Conservation (phyloP, 371 early-diverging fungal genomes). For the Mortierella sp. region DNA sequence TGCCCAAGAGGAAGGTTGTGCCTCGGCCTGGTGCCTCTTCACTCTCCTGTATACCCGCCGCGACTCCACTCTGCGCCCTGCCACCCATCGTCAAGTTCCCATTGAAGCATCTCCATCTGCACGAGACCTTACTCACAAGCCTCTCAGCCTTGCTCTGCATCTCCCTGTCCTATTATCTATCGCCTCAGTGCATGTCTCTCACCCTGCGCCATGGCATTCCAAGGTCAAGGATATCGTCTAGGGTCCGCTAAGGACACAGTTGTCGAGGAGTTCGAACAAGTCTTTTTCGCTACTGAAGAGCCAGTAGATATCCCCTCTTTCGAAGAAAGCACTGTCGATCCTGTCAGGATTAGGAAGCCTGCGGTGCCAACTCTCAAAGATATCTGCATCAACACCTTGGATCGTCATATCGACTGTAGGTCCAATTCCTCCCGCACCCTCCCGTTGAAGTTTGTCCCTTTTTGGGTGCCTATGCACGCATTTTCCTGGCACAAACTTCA, state of each 20-base stretch:
- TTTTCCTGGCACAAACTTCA: background rate
- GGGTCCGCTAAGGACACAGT: conserved; percentile 10
- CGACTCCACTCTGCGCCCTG: too few species aligned
- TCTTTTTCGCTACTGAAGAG: background rate
- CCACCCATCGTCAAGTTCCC: too few species aligned
- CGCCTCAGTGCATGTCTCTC: background rate
- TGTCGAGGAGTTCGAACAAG: background rate
- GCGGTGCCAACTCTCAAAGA: conserved; percentile 38
- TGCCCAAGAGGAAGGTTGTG: background rate
- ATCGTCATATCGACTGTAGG: conserved; percentile 50
- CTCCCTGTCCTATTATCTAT: background rate
- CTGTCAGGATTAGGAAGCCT: background rate
- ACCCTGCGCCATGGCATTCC: conserved; percentile 34
- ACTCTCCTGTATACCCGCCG: too few species aligned
- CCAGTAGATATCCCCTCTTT: too few species aligned
- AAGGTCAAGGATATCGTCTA: conserved; percentile 35
- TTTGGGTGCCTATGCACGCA: background rate
- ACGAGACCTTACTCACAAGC: too few species aligned
- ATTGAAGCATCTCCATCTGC: too few species aligned
- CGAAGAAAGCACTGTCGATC: too few species aligned
- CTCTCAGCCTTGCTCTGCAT: background rate
- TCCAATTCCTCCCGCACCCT: background rate
- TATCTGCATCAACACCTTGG: conserved; percentile 32
- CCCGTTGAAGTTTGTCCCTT: background rate
- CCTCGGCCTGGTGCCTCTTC: background rate